These are phyloP conservation scores for Verticillium nonalfalfae DNA, from an alignment of 2,329 filamentous ascomycete species.

Conservation along the genomic window DNA sequence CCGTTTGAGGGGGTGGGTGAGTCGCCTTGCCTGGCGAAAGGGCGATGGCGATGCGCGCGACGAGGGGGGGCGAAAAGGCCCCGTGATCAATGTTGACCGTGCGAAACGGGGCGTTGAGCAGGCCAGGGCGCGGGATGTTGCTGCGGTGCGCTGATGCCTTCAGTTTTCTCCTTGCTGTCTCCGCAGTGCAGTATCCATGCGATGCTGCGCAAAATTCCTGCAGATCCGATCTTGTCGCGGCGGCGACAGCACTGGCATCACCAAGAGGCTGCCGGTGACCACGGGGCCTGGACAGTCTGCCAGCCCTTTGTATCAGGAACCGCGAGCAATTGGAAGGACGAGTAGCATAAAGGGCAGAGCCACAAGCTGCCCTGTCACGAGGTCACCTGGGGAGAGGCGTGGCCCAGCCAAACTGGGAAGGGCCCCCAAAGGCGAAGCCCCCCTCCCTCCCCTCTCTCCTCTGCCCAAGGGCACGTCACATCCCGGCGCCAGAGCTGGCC, in stretches of 20 bases:
- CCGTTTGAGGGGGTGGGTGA: background rate
- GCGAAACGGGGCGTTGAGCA: background rate
- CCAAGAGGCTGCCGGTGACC: background rate
- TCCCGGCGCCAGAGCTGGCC: constrained; percentile 12
- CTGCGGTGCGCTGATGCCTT: background rate
- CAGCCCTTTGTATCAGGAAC: background rate
- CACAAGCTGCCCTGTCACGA: constrained; percentile 16
- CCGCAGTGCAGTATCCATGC: background rate
- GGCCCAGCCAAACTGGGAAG: constrained; percentile 8
- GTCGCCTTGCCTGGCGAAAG: background rate
- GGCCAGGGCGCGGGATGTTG: background rate
- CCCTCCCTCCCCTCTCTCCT: too few species aligned
- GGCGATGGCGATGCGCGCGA: background rate
- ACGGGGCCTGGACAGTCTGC: background rate
- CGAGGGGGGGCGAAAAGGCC: background rate
- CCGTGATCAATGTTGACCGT: background rate
- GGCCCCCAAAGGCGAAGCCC: background rate
- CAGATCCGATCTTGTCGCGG: background rate
- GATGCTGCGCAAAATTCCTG: background rate
- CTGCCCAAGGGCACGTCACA: constrained; percentile 12
- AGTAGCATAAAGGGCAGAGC: constrained; percentile 7
- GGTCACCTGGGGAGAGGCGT: constrained; percentile 14
- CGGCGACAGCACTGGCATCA: background rate
- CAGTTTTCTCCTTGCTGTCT: background rate
- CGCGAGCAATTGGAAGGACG: background rate